Evolutionary conservation across 2,329 filamentous ascomycete species (phyloP), one percentile per base, ranked within the genome.

Genomic region (Capronia americana): DNA sequence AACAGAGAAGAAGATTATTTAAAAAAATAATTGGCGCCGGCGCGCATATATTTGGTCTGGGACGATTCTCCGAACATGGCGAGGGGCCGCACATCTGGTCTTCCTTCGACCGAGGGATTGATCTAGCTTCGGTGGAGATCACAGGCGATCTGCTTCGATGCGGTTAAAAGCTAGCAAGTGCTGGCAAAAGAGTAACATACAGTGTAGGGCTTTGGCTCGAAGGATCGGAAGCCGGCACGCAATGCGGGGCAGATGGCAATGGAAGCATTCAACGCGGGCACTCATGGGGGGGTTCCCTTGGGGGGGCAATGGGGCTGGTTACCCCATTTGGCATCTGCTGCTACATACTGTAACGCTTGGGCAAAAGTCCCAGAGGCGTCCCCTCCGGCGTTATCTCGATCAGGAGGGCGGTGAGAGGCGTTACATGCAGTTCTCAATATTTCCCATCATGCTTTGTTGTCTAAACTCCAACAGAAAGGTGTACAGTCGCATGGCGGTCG

Each of bases 41-140:
- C 46, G 20, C 41, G 10, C 46, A 59, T 59, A 50, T 50, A 34
- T 24, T 34, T 26, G 14, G 44, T 30, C 4, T 24, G 41, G 41
- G 2, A 23, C 44, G 24, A 32, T 44, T 41, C 48, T 38, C 57
- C 57, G 26, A 50, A 46, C 26, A 8, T 41, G 44, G 44, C 57
- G n/a, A 59, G 14, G 38, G 50, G 20, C 57, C 44, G 32, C 55
- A 57, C 26, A 14, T n/a, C n/a, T 23, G 20, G 7, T 23, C 30
- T n/a, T 23, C 23, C 8, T 59, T 59, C 41, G 44, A 59, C 57
- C 57, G 57, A 59, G 57, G 57, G 41, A 28, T 23, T 51, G 48
- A 12, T 28, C 48, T n/a, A n/a, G 44, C 3, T 46, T 44, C 38
- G 34, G 56, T 57, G 56, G 56, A 41, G 56, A 57, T 24, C 8